Base-by-base conservation (phyloP, 345 rosid species). In the Viola odorata region DNA sequence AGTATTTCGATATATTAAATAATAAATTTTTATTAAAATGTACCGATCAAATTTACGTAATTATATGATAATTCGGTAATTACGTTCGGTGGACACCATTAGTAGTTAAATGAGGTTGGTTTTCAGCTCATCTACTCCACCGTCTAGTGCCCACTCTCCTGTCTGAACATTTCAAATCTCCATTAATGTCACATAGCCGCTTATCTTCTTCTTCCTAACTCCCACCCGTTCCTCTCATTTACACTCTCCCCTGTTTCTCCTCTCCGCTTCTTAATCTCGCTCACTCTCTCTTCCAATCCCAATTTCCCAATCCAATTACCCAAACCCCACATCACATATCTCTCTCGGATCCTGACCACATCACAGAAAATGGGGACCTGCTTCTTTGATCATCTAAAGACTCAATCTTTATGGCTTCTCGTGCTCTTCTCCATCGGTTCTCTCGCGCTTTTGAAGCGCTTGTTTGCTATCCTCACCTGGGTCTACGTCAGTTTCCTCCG, bases 401-500 rank as follows among this genome's bases (percentile, higher is more conserved):
- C 71, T 7, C 98, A 91, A 69, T 91, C 98, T 58, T n/a, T 59
- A 0, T 91, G 89, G 91, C 36, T 84, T 55, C 75, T 84, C 50
- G 9, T 51, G 13, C 80, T 85, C 41, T 79, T 87, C 77, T 7
- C 63, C 23, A 23, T 87, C 8, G 98, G 99, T 56, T 83, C 88
- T 56, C 2, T 90, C 53, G 54, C 83, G 0, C 4, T 91, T 57
- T 50, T 85, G 70, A 91, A 77, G 45, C 72, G 53, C 61, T 14
- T 66, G 48, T 51, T 85, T 36, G 39, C 72, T 8, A 5, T 86
- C 38, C 80, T 85, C 65, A 76, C 72, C 57, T 86, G 95, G 84
- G 82, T 85, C 72, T 91, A 89, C 72, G 87, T 86, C 63, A 78
- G 60, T 76, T 91, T 94, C 72, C 95, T 94, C 51, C 66, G 99